phyloP scores from a whole-genome alignment of 2,329 filamentous ascomycete genomes.

The Diaporthe amygdali region DNA sequence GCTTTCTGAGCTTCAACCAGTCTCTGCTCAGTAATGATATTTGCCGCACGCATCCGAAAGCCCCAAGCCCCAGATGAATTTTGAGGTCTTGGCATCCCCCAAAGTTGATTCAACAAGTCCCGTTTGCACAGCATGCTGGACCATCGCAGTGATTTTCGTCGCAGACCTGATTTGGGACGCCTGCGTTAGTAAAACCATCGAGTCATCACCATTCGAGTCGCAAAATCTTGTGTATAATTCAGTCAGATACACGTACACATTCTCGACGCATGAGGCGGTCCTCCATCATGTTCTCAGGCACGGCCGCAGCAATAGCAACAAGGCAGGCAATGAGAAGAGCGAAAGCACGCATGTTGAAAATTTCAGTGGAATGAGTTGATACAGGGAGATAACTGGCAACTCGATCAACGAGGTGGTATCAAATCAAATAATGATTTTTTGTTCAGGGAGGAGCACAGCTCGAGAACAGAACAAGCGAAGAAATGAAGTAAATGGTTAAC shows the following conservation, averaged over 20 bases:
- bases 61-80: no score
- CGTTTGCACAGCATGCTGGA: slow-evolving; percentile 1
- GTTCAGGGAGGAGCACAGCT: not conserved
- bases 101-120: not conserved
- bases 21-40: no score
- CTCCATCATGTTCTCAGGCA: slow-evolving; percentile 10
- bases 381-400: not conserved
- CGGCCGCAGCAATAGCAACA: not conserved
- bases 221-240: accelerated
- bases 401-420: not conserved
- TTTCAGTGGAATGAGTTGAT: not conserved
- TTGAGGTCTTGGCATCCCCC: no score
- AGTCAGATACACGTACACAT: not conserved
- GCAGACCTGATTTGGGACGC: not conserved
- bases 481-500: not conserved
- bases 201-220: no score
- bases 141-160: slow-evolving; percentile 4
- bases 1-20: no score
- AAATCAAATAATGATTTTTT: accelerated
- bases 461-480: not conserved
- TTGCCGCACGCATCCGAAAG: no score
- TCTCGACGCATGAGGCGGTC: not conserved
- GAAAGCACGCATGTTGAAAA: not conserved
- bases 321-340: not conserved
- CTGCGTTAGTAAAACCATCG: not conserved